Conservation (phyloP, 2,329 filamentous ascomycete genomes). For the Epichloe gansuensis region DNA sequence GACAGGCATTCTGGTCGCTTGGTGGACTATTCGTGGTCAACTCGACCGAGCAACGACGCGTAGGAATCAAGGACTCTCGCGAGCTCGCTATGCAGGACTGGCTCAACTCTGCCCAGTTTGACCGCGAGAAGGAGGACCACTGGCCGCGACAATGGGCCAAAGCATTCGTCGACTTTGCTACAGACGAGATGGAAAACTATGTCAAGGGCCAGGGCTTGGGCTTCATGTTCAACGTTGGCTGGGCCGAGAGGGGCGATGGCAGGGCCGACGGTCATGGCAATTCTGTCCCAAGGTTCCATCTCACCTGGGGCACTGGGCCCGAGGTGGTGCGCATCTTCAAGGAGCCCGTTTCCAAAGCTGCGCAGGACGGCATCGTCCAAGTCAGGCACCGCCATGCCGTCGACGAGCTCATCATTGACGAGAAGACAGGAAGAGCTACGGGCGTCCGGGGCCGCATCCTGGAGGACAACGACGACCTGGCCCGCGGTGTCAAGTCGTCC, state of each 20-base stretch:
- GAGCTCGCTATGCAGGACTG: slow-evolving; percentile 47
- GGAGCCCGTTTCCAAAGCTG: slow-evolving; percentile 42
- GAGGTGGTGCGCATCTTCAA: slow-evolving; percentile 46
- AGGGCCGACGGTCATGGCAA: slow-evolving; percentile 46
- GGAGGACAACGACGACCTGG: slow-evolving; percentile 36
- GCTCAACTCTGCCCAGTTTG: slow-evolving; percentile 45
- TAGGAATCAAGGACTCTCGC: slow-evolving; percentile 46
- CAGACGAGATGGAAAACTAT: slow-evolving; percentile 46
- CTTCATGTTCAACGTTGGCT: slow-evolving; percentile 43
- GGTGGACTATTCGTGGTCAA: slow-evolving; percentile 50
- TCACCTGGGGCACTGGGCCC: slow-evolving; percentile 50
- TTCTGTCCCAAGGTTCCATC: slow-evolving; percentile 49
- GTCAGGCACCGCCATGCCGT: slow-evolving; percentile 46
- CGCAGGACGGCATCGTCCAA: slow-evolving; percentile 37
- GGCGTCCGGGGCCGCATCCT: slow-evolving; percentile 44
- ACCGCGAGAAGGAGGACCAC: slow-evolving; percentile 41
- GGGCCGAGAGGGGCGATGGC: slow-evolving; percentile 49
- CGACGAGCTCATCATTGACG: slow-evolving; percentile 43
- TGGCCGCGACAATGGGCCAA: slow-evolving; percentile 52
- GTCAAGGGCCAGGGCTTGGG: slow-evolving; percentile 39
- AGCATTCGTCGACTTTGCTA: slow-evolving; percentile 50
- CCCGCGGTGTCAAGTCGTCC: slow-evolving; percentile 40
- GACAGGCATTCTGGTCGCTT: slow-evolving; percentile 53
- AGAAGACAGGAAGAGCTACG: slow-evolving; percentile 33
- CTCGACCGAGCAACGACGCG: slow-evolving; percentile 41